Base-by-base conservation (phyloP, 441 rosid species). In the Croton setiger region DNA sequence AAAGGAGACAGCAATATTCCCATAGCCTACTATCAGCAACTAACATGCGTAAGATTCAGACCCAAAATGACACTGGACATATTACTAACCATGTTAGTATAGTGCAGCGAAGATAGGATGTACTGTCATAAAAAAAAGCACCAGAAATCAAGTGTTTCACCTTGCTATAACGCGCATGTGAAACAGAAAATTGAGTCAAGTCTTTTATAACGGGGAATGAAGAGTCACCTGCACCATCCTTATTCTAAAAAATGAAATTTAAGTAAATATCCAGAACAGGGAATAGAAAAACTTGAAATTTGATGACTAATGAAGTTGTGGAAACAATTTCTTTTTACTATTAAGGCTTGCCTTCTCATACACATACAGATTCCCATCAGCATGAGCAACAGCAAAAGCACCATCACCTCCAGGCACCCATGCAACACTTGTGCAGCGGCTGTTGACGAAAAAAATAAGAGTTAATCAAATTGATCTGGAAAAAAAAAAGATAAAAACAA, bases 331-430 rank as follows among this genome's bases (percentile, higher is more conserved):
- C 13, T 66, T 64, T 61, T n/a, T 48, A 67, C 8, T 35, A 69
- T 33, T 41, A 72, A 70, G 39, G 76, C 92, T 87, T 88, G 87
- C 99, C 98, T 95, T 95, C 73, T 95, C 99, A 75, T 90, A 95
- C 74, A 91, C 86, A 21, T 86, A 95, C 75, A 92, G 76, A 77
- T 90, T 95, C 49, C 99, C 99, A 88, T 95, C 98, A 27, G 95
- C 85, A 79, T 92, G 99, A 71, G 97, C 98, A 75, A 90, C 97
- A 74, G 85, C 84, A 72, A 95, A 95, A 76, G 93, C 70, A 64
- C 99, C 98, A 79, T 92, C 98, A 52, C 92, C 89, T 76, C 98
- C 98, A 64, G 98, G 99, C 64, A 92, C 87, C 98, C 99, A 95
- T 51, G 93, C 76, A 43, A 89, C 77, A 78, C 96, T 80, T 54